Percentiles rank a stretch among this genome's conserved stretches.
Evolutionary conservation across 2,329 filamentous ascomycete genomes (phyloP).

Genomic region (Penicillium sp.): DNA sequence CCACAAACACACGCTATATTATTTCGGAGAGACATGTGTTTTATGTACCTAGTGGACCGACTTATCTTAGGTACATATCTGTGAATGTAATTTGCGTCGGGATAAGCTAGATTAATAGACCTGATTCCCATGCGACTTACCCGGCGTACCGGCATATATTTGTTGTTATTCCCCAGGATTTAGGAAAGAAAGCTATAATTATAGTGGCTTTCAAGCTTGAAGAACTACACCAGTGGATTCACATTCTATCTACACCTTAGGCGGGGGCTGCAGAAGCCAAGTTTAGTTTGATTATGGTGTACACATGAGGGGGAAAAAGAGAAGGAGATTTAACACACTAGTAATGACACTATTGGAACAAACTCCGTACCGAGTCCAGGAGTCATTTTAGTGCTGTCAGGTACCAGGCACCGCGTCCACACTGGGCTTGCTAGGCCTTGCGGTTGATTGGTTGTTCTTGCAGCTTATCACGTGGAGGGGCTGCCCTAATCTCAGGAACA

Average conservation of each 20-base stretch:
- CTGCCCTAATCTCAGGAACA: constrained; percentile 6
- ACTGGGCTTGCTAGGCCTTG: not conserved
- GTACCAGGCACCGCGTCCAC: not conserved
- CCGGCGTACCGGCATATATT: not conserved
- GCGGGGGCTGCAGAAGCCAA: not conserved
- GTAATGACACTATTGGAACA: not conserved
- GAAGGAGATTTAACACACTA: not conserved
- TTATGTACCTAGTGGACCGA: not conserved
- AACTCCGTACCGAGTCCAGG: not conserved
- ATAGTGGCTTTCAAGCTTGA: not conserved
- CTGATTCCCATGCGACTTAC: not conserved
- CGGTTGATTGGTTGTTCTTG: not conserved
- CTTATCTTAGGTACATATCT: not conserved
- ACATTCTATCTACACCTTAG: not conserved
- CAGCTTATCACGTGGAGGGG: not conserved
- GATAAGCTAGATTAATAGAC: not conserved
- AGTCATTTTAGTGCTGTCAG: not conserved
- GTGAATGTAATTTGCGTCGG: not conserved
- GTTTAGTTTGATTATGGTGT: not conserved
- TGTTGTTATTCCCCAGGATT: not conserved
- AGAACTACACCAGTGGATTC: not conserved
- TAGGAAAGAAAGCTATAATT: not conserved
- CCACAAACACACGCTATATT: not conserved
- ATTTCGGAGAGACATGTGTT: not conserved
- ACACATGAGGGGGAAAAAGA: not conserved